These are phyloP conservation scores for Helichrysum umbraculigerum DNA, from an alignment of 129 eudicot genomes.

Conservation along the genomic window DNA sequence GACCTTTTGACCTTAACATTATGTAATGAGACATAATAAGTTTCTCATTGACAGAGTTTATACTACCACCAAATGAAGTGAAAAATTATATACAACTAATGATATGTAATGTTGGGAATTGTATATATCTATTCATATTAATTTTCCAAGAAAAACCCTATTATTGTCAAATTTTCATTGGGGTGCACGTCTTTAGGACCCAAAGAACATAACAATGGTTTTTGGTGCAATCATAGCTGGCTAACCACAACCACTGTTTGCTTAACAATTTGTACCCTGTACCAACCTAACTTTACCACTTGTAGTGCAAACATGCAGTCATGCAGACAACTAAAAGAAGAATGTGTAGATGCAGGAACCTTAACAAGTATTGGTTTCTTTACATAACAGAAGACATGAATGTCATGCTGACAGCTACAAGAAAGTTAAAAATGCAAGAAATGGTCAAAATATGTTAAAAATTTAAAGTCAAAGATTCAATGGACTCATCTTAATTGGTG, in stretches of 20 bases:
- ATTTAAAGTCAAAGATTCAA: conserved; percentile 14
- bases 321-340: neutral
- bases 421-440: conserved; percentile 16
- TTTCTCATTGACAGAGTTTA: neutral
- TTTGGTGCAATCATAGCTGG: neutral
- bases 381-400: conserved; percentile 1
- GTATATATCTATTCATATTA: neutral
- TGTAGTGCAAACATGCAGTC: neutral
- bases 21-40: neutral
- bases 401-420: conserved; percentile 14
- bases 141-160: neutral
- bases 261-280: neutral
- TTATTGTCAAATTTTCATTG: neutral
- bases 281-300: neutral
- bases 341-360: neutral
- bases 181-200: conserved; percentile 1
- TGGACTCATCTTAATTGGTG: conserved; percentile 12
- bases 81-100: too few species aligned
- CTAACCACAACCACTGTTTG: neutral
- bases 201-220: neutral
- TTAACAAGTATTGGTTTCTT: neutral
- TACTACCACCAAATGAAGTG: neutral
- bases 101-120: neutral
- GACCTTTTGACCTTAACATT: neutral
- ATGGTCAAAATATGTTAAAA: conserved; percentile 19